These are phyloP conservation scores for Pluteus cervinus DNA, from an alignment of 768 basidiomycete genomes.

Conservation along the genomic window DNA sequence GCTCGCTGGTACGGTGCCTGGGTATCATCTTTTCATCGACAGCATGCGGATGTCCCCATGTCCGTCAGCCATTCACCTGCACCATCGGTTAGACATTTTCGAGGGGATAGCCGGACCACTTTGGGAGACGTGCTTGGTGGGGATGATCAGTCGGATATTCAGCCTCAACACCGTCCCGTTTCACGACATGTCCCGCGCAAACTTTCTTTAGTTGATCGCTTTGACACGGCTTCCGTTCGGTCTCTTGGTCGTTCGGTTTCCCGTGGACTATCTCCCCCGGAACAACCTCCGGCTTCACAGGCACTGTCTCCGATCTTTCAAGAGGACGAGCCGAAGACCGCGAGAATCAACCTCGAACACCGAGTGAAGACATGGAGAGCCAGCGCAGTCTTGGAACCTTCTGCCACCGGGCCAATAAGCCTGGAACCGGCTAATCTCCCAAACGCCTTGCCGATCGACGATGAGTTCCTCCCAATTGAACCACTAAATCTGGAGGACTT, in stretches of 20 bases:
- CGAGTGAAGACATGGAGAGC: constrained; percentile 66
- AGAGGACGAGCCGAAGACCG: constrained; percentile 49
- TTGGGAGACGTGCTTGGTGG: constrained; percentile 36
- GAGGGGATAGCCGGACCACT: constrained; percentile 48
- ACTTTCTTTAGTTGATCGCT: constrained; percentile 63
- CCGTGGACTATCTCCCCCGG: background rate
- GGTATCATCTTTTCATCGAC: constrained; percentile 44
- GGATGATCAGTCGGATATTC: constrained; percentile 24
- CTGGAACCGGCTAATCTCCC: constrained; percentile 48
- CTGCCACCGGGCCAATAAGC: constrained; percentile 41
- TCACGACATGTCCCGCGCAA: constrained; percentile 57
- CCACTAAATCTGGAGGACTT: constrained; percentile 60
- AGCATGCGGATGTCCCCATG: constrained; percentile 34
- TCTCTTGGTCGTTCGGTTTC: no score
- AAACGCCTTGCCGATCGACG: constrained; percentile 31
- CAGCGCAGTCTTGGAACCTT: constrained; percentile 42
- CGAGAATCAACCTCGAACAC: constrained; percentile 45
- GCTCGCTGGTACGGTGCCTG: constrained; percentile 80
- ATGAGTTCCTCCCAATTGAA: constrained; percentile 17
- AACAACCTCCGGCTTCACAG: constrained; percentile 14
- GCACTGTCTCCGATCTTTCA: constrained; percentile 58
- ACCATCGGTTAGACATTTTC: constrained; percentile 44
- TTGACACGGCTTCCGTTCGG: constrained; percentile 38
- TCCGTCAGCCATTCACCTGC: constrained; percentile 31
- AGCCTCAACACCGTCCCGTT: constrained; percentile 21